Evolutionary conservation across 768 basidiomycete species (phyloP).

Genomic region (Naganishia kalamii): DNA sequence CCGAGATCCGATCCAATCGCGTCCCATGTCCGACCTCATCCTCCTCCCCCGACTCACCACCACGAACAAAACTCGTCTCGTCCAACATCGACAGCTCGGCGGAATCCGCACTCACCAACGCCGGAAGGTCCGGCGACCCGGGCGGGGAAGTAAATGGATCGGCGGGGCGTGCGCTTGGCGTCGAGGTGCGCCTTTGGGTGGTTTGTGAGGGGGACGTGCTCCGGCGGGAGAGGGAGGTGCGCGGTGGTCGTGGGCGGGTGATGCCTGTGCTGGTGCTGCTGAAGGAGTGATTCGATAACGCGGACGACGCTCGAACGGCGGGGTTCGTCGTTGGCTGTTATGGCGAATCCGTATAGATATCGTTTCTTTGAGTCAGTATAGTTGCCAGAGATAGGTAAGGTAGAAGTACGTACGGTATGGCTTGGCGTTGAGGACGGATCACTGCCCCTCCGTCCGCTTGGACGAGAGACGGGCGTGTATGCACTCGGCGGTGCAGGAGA

Average conservation of each 20-base stretch:
- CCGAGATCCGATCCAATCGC: constrained; percentile 6
- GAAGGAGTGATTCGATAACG: constrained; percentile 22
- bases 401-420: neutral
- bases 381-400: neutral
- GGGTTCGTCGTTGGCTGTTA: neutral
- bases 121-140: neutral
- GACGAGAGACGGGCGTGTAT: neutral
- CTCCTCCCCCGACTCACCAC: neutral
- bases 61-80: constrained; percentile 12
- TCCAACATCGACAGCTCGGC: constrained; percentile 3
- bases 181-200: no score
- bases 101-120: neutral
- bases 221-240: neutral
- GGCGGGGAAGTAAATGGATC: neutral
- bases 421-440: neutral
- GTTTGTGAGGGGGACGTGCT: neutral
- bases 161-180: neutral
- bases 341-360: no score
- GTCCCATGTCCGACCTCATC: neutral
- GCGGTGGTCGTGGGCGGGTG: neutral
- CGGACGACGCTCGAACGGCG: neutral
- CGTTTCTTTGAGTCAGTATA: no score
- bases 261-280: neutral
- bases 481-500: neutral
- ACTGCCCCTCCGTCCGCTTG: neutral